Percentiles rank a stretch among this genome's conserved stretches.
These are phyloP conservation scores for Myxozyma vanderwaltii DNA, from an alignment of 805 yeast species.

Conservation along the genomic window DNA sequence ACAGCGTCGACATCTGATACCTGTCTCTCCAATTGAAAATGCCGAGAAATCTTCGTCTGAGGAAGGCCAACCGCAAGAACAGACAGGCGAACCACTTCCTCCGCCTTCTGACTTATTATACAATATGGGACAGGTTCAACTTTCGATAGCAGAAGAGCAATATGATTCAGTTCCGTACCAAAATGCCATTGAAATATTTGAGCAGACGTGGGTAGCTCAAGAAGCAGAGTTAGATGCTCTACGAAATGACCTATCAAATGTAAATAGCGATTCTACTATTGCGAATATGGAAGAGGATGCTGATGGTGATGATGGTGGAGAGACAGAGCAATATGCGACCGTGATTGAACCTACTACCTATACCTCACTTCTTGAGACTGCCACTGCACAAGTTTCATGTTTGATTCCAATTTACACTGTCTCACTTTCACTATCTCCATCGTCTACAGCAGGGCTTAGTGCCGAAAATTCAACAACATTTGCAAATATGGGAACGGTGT, in stretches of 20 bases:
- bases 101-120: conserved; percentile 29
- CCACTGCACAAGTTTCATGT: conserved; percentile 28
- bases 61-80: not conserved
- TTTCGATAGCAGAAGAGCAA: conserved; percentile 32
- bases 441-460: not conserved
- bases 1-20: not conserved
- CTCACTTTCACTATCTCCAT: conserved; percentile 13
- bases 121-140: conserved; percentile 32
- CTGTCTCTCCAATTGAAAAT: not conserved
- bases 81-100: not conserved
- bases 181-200: conserved; percentile 24
- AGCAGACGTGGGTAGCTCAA: conserved; percentile 26
- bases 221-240: conserved; percentile 15
- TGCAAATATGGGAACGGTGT: conserved; percentile 14
- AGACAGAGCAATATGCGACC: conserved; percentile 28
- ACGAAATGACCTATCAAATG: conserved; percentile 3
- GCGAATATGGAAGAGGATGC: not conserved
- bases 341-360: conserved; percentile 31
- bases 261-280: not conserved
- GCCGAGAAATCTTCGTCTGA: not conserved
- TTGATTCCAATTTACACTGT: conserved; percentile 31
- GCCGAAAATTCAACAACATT: conserved; percentile 4
- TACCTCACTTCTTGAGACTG: conserved; percentile 30
- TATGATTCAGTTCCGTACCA: conserved; percentile 15
- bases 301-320: conserved; percentile 1